Conservation (phyloP, 179 eudicot species). For the Actinidia chinensis region DNA sequence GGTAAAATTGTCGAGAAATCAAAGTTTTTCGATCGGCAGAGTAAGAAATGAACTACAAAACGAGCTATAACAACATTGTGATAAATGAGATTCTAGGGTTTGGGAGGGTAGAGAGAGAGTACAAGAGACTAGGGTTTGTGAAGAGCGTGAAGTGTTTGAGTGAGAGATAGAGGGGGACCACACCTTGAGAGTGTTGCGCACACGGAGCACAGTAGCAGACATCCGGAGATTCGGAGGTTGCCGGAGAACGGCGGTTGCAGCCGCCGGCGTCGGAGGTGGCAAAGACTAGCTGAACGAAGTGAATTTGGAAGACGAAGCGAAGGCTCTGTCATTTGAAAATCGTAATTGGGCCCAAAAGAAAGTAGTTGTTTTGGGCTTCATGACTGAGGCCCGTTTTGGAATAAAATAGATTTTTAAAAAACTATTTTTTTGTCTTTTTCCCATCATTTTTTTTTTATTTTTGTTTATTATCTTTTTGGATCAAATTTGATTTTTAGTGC, state of each 20-base stretch:
- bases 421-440: too few species aligned
- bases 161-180: conserved; percentile 22
- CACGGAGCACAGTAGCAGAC: conserved; percentile 38
- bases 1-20: conserved; percentile 66
- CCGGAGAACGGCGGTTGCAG: conserved; percentile 21
- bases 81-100: conserved; percentile 18
- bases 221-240: conserved; percentile 30
- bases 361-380: too few species aligned
- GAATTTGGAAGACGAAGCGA: background rate
- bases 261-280: background rate
- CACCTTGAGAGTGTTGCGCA: conserved; percentile 33
- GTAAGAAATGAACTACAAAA: conserved; percentile 13
- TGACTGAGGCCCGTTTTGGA: too few species aligned
- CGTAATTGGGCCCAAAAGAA: too few species aligned
- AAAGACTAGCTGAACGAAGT: background rate
- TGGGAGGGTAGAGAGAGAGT: conserved; percentile 13
- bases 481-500: too few species aligned
- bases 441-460: too few species aligned
- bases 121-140: conserved; percentile 25
- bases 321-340: background rate
- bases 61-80: conserved; percentile 22
- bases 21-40: conserved; percentile 16
- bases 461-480: too few species aligned
- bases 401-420: too few species aligned
- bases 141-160: conserved; percentile 13